phyloP scores from a whole-genome alignment of 139 green algal species.

The Spirogloea muscicola region DNA sequence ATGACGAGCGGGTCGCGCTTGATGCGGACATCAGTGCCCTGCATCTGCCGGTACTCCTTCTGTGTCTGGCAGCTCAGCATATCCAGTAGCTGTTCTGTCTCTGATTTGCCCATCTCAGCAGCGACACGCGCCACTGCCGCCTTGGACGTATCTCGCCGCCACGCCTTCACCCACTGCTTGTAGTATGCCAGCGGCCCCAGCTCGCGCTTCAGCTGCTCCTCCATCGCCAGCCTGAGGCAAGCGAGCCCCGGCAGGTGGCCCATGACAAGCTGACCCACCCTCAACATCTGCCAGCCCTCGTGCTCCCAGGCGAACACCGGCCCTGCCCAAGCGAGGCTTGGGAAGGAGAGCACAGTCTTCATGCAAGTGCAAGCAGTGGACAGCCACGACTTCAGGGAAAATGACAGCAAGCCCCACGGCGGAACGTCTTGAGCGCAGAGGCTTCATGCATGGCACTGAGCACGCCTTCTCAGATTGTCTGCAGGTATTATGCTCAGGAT shows the following conservation, averaged over 20 bases:
- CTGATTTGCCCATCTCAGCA: background rate
- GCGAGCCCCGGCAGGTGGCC: too few species aligned
- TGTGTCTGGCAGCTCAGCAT: conserved; percentile 17
- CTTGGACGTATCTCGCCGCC: background rate
- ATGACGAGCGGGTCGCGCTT: conserved; percentile 10
- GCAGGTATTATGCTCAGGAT: too few species aligned
- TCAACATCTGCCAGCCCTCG: background rate
- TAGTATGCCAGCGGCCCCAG: conserved; percentile 26
- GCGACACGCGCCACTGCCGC: background rate
- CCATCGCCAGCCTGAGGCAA: conserved; percentile 7
- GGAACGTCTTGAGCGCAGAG: background rate
- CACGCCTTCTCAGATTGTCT: too few species aligned
- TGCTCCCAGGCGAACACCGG: background rate
- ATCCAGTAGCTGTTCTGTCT: conserved; percentile 14
- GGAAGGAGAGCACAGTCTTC: background rate
- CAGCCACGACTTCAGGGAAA: background rate
- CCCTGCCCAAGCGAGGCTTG: too few species aligned
- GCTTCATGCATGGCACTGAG: too few species aligned
- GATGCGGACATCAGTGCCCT: conserved; percentile 2
- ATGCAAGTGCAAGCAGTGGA: background rate
- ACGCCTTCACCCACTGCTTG: conserved; percentile 26
- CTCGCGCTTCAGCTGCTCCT: background rate
- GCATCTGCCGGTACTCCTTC: conserved; percentile 20
- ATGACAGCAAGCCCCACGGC: background rate
- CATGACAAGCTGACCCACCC: too few species aligned